Evolutionary conservation across 2,329 filamentous ascomycete genomes (phyloP).

Genomic region (Aspergillus melleus): DNA sequence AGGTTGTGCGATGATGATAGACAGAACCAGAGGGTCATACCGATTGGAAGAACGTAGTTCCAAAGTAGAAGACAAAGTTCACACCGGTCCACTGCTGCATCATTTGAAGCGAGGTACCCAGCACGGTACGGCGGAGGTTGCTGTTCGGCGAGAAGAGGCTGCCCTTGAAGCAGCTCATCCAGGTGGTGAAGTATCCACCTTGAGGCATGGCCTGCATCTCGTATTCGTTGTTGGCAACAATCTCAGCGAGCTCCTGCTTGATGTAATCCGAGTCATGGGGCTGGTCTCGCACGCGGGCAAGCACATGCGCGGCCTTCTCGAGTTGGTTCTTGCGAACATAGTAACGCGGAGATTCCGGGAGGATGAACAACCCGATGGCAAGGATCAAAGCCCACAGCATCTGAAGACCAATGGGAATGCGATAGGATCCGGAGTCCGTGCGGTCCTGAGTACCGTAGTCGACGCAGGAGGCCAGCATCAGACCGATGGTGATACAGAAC

Average conservation of each 20-base stretch:
- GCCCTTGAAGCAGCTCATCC: slow-evolving; percentile 65
- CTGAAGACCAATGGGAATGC: slow-evolving; percentile 78
- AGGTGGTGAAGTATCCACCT: slow-evolving; percentile 65
- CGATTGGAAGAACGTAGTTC: slow-evolving; percentile 75
- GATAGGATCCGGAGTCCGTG: slow-evolving; percentile 66
- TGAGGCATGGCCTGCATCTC: slow-evolving; percentile 69
- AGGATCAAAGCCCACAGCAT: slow-evolving; percentile 79
- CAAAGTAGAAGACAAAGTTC: slow-evolving; percentile 92
- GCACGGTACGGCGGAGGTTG: slow-evolving; percentile 65
- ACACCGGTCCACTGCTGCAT: slow-evolving; percentile 83
- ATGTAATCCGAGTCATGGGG: slow-evolving; percentile 71
- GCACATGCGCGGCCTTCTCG: slow-evolving; percentile 61
- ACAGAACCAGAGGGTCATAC: slow-evolving; percentile 6
- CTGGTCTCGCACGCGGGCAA: slow-evolving; percentile 73
- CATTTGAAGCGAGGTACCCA: slow-evolving; percentile 74
- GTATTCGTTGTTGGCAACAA: slow-evolving; percentile 86
- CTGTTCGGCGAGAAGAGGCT: slow-evolving; percentile 54
- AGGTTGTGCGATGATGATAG: background rate
- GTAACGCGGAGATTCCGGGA: slow-evolving; percentile 84
- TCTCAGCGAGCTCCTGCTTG: slow-evolving; percentile 76
- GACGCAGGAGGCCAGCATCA: slow-evolving; percentile 72
- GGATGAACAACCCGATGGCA: slow-evolving; percentile 67
- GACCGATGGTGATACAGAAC: slow-evolving; percentile 78
- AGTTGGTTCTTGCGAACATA: slow-evolving; percentile 76
- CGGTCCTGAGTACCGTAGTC: slow-evolving; percentile 69